Evolutionary conservation across 23 red algal species (phyloP), one percentile per base, ranked within the genome.

Genomic region (Chondrus crispus): DNA sequence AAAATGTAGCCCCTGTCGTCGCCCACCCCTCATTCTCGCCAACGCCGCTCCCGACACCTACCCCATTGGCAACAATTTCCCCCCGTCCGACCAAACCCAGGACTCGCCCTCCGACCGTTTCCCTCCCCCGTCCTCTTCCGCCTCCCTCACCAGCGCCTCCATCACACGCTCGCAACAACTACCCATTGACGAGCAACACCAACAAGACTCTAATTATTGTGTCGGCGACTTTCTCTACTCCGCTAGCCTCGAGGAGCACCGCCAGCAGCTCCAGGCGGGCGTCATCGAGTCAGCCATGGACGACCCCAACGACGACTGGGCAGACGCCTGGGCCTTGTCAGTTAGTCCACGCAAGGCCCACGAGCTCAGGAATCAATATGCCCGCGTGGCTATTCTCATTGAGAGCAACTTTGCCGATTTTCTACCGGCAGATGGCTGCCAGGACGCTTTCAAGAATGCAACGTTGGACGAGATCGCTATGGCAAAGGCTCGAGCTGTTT

Each of bases 361-460:
- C 2, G 91, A 94, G 50, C 91, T 94, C 38, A 72, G 48, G 20
- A 94, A 94, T 46, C 81, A 85, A 82, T 94, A 94, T 63, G 76
- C 91, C 7, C 81, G 91, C 29, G 68, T 94, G 14, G 91, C 69
- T 16, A 54, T 94, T 68, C 68, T 86, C 80, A 94, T 94, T 30
- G 81, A 94, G 68, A 45, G 72, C 20, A 94, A 94, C 80, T 94
- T 94, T 43, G 30, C 45, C 18, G 91, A 94, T 73, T 94, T 94
- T 80, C 33, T 29, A 66, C 75, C 75, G 5, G 55, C 80, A 46
- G 66, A 78, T 5, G 55, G 71, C 91, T 84, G 81, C 46, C 29
- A 33, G 1, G 58, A 71, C 28, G 91, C 81, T 24, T 74, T 81
- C 80, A 48, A 48, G 7, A 81, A 77, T 43, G 81, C 91, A 19